Conservation (phyloP, 441 rosid species). For the Populus tomentosa region DNA sequence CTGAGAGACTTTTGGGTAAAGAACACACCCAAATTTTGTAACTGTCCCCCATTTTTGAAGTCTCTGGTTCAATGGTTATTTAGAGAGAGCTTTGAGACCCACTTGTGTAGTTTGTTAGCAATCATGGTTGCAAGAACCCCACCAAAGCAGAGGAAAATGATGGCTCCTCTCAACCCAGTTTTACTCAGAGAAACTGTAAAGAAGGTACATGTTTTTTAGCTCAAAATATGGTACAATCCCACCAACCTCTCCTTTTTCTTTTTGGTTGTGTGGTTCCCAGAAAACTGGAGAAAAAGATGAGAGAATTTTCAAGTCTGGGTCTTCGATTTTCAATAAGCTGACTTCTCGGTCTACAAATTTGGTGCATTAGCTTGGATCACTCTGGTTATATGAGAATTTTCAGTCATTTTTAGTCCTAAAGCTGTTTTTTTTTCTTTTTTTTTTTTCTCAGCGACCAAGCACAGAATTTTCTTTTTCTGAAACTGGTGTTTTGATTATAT, state of each 20-base stretch:
- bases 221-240: not conserved
- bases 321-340: not conserved
- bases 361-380: too few relatives aligned
- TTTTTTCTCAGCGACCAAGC: too few relatives aligned
- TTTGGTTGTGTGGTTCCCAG: not conserved
- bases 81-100: slow-evolving; percentile 18
- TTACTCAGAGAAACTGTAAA: slow-evolving; percentile 75
- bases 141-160: slow-evolving; percentile 71
- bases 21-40: not conserved
- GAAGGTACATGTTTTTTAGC: slow-evolving; percentile 50
- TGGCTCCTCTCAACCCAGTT: slow-evolving; percentile 72
- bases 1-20: not conserved
- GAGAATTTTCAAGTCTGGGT: not conserved
- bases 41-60: not conserved
- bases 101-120: slow-evolving; percentile 4
- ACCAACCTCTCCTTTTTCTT: not conserved
- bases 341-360: not conserved
- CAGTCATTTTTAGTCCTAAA: too few relatives aligned
- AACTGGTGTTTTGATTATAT: not conserved
- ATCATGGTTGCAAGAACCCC: slow-evolving; percentile 99
- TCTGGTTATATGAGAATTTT: too few relatives aligned
- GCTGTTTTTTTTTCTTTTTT: too few relatives aligned
- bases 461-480: too few relatives aligned
- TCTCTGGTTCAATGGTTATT: slow-evolving; percentile 2
- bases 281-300: not conserved